Base-by-base conservation (phyloP, 768 basidiomycete genomes). In the Mycena indigotica region DNA sequence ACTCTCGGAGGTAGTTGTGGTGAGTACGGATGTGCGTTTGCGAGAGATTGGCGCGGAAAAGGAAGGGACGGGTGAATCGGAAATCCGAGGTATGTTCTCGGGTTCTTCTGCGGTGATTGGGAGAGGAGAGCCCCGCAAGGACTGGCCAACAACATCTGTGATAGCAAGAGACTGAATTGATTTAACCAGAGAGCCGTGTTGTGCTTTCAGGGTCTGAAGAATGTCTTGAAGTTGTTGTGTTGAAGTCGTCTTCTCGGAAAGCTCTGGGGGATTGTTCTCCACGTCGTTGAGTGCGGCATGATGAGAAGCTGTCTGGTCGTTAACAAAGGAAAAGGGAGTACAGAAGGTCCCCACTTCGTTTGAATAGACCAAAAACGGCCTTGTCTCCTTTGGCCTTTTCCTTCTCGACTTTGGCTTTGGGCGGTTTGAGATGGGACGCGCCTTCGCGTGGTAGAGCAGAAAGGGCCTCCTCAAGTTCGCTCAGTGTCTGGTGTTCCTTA, bases 311-410 rank as follows among this genome's bases (percentile, higher is more conserved):
- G 39, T 28, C 25, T 40, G 28, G 17, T 1, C 29, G 16, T 56
- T 5, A 28, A 45, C 10, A 52, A 41, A 56, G 50, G 44, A 49
- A 19, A 58, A 24, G 40, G 26, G 28, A 30, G 32, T 52, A 35
- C 28, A n/a, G n/a, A n/a, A n/a, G n/a, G n/a, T n/a, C 68, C 79
- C 55, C 65, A 84, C 86, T 73, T 71, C 80, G 80, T 67, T 86
- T 86, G 70, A 91, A 87, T 53, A 88, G 69, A 35, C 80, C 81
- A 65, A 90, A 85, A 23, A 80, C 74, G 16, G 62, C 50, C 66
- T 79, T 83, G 41, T 85, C 84, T 30, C 75, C 73, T 58, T 81
- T 86, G 21, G 64, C 57, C 60, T 80, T 85, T 28, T 80, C 77
- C 70, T 79, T 86, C 44, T 78, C 79, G 1, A 58, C 53, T 54